Percentiles rank a stretch among this genome's conserved stretches.
phyloP scores from a whole-genome alignment of 352 stramenopile species.

The Phytophthora citricola region DNA sequence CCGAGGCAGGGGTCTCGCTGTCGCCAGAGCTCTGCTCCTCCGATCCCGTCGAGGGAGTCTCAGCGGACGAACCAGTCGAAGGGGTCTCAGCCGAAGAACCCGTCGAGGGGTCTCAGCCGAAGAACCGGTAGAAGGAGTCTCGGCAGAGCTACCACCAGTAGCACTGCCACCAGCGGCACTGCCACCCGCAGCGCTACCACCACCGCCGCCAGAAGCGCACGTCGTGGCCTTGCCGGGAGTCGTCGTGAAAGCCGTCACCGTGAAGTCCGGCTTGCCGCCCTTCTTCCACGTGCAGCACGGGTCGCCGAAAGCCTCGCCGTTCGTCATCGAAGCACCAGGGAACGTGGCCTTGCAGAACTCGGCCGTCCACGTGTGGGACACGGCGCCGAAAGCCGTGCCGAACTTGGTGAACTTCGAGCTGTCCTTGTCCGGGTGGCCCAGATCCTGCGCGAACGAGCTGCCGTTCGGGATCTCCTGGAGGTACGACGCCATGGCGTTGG shows the following conservation, averaged over 20 bases:
- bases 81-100: neutral
- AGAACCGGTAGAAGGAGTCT: neutral
- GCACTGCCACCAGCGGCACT: neutral
- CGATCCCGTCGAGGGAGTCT: slow-evolving; percentile 1
- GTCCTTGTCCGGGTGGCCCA: slow-evolving; percentile 44
- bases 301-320: slow-evolving; percentile 57
- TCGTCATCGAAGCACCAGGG: slow-evolving; percentile 38
- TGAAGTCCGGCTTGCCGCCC: slow-evolving; percentile 44
- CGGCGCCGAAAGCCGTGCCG: slow-evolving; percentile 39
- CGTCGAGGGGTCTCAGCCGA: neutral
- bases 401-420: slow-evolving; percentile 46
- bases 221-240: slow-evolving; percentile 26
- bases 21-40: neutral
- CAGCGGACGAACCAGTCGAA: neutral
- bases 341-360: slow-evolving; percentile 35
- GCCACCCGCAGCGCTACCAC: neutral
- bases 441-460: slow-evolving; percentile 39
- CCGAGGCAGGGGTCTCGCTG: neutral
- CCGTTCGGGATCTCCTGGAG: slow-evolving; percentile 54
- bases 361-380: slow-evolving; percentile 30
- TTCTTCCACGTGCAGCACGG: slow-evolving; percentile 61
- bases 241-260: slow-evolving; percentile 40
- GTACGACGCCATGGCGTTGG: slow-evolving; percentile 31
- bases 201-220: slow-evolving; percentile 19
- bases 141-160: neutral